Evolutionary conservation across 129 eudicot genomes (phyloP), one percentile per base, ranked within the genome.

Genomic region (Flaveria robusta): DNA sequence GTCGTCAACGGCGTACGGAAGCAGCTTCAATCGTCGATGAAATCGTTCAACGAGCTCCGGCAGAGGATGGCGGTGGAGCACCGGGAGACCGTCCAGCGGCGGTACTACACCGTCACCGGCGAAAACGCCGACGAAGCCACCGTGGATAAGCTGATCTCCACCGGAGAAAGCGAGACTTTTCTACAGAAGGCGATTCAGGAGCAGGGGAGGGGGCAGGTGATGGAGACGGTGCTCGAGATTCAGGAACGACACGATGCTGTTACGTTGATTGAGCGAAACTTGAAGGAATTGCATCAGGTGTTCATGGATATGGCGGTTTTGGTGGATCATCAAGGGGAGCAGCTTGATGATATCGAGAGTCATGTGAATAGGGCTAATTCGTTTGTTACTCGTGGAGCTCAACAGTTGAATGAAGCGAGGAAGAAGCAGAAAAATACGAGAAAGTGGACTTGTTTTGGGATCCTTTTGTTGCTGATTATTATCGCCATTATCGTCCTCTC

Each of bases 381-480:
- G 51, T 66, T 16, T 16, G 50, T 66, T 26, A 66, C 71, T 23
- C 51, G 51, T 37, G 71, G 47, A 3, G 27, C 71, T 7, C 2
- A 10, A 10, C 71, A 66, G 71, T 39, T 66, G 50, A 66, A 66
- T 39, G 71, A 39, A 10, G 71, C 71, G 1, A 39, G 71, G 11
- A 66, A 66, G 71, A 66, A 66, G 9, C 71, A 66, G 16, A 66
- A 18, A 18, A 66, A 66, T 66, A 66, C 71, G 15, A 66, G 71
- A 39, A 66, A 66, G 29, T 66, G 71, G 71, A 66, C 71, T 39
- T 66, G 51, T 66, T 66, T 37, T 39, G 71, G 50, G 50, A 66
- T 66, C 29, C 71, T 66, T 66, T 39, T 66, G 71, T n/a, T 66
- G 71, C 24, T 66, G 71, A 66, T 66, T 66, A 66, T 66, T n/a